Evolutionary conservation across 2,329 filamentous ascomycete species (phyloP), one percentile per base, ranked within the genome.

Genomic region (Myotisia sp.): DNA sequence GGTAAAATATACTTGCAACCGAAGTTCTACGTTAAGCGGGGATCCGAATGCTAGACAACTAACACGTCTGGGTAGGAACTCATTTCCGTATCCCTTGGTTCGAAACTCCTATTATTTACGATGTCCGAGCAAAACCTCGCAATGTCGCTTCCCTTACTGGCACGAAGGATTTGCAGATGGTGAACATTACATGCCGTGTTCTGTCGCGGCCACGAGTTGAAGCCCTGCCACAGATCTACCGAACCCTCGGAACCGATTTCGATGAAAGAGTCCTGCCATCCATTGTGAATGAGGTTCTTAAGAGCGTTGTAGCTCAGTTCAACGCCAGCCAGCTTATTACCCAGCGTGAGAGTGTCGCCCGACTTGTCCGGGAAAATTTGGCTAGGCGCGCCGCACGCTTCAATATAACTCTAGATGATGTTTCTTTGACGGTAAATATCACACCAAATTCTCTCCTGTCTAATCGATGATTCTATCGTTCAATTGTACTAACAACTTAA

Each of bases 111-210:
- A 76, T 98, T 59, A 78, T 86, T 50, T 98, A 95, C 68, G 87
- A 98, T 60, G 90, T 98, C 49, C 87, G 90, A 63, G 90, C 90
- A 40, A 94, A 87, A 69, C 90, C 90, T 51, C 78, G 90, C 57
- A 94, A 92, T 54, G 86, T 98, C 49, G 81, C 90, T 46, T 95
- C 90, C 46, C 74, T 98, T 46, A 98, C 90, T 40, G 90, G 90
- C 49, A 98, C 90, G 54, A 98, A 98, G 70, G 90, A 98, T 63
- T 67, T 98, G 62, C 90, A 98, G 68, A 98, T 98, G 90, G 90
- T 95, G 56, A 98, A 98, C 73, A 95, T 98, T 58, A 98, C 87
- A 54, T 98, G 90, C 64, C 87, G 90, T 82, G 90, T 98, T 39
- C 81, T 98, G 34, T 94, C 87, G 39, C 71, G 85, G 49, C 90